Conservation (phyloP, 2,329 filamentous ascomycete species). For the Diaporthe amygdali region DNA sequence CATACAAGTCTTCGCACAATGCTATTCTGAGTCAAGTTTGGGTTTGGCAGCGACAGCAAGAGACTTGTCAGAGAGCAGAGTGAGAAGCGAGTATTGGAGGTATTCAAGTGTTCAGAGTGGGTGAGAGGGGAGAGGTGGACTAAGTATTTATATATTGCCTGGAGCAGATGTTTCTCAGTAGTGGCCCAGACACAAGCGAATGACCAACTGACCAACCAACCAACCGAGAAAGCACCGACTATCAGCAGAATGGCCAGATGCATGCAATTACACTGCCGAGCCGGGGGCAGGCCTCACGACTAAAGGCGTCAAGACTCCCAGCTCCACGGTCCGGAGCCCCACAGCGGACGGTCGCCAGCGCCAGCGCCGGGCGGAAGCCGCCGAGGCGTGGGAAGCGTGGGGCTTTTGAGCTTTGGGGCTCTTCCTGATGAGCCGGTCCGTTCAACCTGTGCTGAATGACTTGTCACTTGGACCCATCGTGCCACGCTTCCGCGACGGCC, state of each 20-base stretch:
- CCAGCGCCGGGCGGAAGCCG: constrained; percentile 18
- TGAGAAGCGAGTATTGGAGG: neutral
- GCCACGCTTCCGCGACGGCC: neutral
- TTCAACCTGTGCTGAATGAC: neutral
- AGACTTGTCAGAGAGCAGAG: neutral
- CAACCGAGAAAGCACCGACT: neutral
- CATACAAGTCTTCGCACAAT: neutral
- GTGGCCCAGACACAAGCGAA: neutral
- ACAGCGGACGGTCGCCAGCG: constrained; percentile 20
- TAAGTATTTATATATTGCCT: neutral
- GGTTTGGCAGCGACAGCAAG: neutral
- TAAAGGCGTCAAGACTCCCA: neutral
- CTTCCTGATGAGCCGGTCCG: neutral
- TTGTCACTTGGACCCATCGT: neutral
- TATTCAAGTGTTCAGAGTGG: neutral
- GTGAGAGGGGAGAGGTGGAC: neutral
- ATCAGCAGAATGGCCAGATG: neutral
- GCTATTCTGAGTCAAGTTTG: constrained; percentile 10
- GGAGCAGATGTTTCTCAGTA: neutral
- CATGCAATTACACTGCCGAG: constrained; percentile 5
- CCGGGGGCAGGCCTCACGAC: neutral
- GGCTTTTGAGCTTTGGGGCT: neutral
- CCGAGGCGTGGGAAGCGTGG: constrained; percentile 5
- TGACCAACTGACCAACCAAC: neutral
- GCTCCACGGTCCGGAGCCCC: constrained; percentile 6